Evolutionary conservation across 257 asterid species (phyloP).

Genomic region (Solanum tarijense): DNA sequence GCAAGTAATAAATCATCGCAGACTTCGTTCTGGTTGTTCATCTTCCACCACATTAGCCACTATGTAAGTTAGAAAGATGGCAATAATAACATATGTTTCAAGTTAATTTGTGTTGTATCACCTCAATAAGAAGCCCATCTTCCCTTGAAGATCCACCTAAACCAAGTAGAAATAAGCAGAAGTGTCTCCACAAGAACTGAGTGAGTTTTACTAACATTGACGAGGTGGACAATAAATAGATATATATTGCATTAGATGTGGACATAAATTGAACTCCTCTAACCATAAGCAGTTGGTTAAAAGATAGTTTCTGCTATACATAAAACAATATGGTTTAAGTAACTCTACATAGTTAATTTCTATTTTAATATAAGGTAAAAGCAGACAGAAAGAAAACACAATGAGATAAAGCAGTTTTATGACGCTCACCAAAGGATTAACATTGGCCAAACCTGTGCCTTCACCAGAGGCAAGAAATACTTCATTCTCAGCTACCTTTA

Average conservation of each 20-base stretch:
- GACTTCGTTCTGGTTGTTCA: background rate
- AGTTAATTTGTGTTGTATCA: background rate
- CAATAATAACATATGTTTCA: background rate
- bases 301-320: background rate
- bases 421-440: slow-evolving; percentile 48
- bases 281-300: background rate
- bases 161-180: background rate
- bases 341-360: background rate
- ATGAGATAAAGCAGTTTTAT: background rate
- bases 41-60: background rate
- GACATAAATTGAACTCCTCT: background rate
- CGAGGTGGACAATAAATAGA: background rate
- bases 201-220: background rate
- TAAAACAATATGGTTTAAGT: background rate
- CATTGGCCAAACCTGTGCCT: slow-evolving; percentile 53
- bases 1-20: background rate
- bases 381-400: background rate
- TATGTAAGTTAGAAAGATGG: background rate
- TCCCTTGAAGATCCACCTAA: background rate
- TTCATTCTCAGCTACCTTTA: slow-evolving; percentile 39
- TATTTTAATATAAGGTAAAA: background rate
- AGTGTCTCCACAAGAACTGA: background rate
- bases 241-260: background rate
- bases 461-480: slow-evolving; percentile 74
- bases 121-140: background rate